A percentile compares a stretch with the other conserved stretches of the same genome.
Evolutionary conservation across 805 yeast genomes (phyloP).

Genomic region (Isabelozyma heimii): DNA sequence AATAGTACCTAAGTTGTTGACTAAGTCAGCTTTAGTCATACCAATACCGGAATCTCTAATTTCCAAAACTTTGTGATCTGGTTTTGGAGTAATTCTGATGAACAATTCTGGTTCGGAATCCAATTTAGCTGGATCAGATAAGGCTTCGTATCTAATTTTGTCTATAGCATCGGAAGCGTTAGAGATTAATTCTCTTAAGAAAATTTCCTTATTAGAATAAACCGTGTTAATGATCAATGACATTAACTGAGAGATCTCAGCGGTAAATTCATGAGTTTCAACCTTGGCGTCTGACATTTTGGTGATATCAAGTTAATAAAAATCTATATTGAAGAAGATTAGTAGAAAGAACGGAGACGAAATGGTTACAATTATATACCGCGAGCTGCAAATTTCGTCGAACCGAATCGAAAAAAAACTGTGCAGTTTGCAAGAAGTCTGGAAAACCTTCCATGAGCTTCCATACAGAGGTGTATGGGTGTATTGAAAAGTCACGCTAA

Average conservation of each 20-base stretch:
- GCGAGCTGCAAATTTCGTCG: constrained; percentile 14
- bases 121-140: constrained; percentile 85
- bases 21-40: constrained; percentile 99
- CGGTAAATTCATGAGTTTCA: constrained; percentile 96
- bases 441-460: constrained; percentile 31
- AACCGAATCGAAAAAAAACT: constrained; percentile 2
- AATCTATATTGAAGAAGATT: constrained; percentile 2
- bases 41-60: constrained; percentile 99
- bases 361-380: background rate
- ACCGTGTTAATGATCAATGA: constrained; percentile 99
- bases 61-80: constrained; percentile 91
- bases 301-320: constrained; percentile 1
- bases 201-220: constrained; percentile 98
- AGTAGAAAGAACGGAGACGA: constrained; percentile 7
- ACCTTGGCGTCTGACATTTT: constrained; percentile 51
- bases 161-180: constrained; percentile 99
- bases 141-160: constrained; percentile 95
- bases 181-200: constrained; percentile 97
- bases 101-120: constrained; percentile 95
- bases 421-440: background rate
- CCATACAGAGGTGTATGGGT: constrained; percentile 11
- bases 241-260: constrained; percentile 99
- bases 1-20: constrained; percentile 98
- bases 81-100: constrained; percentile 96
- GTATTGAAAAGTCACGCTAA: background rate